A percentile compares a stretch with the other conserved stretches of the same genome.
These are phyloP conservation scores for Aspergillus bertholletiae DNA, from an alignment of 495 filamentous ascomycete genomes.

Conservation along the genomic window DNA sequence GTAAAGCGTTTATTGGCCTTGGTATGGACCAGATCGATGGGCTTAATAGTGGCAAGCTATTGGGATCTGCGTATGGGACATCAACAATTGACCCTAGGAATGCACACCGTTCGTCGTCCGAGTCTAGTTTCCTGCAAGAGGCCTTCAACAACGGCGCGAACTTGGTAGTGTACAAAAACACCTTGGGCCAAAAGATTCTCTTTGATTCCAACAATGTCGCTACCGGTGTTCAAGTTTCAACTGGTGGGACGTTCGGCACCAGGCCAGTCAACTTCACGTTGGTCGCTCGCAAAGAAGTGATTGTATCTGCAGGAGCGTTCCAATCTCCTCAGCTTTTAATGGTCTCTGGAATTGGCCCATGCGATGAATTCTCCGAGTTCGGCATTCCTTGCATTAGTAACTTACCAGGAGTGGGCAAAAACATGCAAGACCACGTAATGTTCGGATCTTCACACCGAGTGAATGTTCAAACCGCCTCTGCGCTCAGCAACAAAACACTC, in stretches of 20 bases:
- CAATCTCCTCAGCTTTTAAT: constrained; percentile 48
- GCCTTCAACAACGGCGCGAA: constrained; percentile 17
- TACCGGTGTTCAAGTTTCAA: constrained; percentile 41
- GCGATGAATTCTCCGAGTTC: constrained; percentile 26
- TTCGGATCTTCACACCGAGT: constrained; percentile 22
- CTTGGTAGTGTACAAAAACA: constrained; percentile 34
- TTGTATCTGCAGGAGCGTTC: constrained; percentile 51
- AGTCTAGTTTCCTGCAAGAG: constrained; percentile 36
- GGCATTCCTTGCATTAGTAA: constrained; percentile 40
- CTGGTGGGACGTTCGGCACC: constrained; percentile 23
- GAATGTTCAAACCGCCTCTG: constrained; percentile 20
- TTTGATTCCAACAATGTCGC: constrained; percentile 44
- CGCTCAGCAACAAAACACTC: constrained; percentile 9
- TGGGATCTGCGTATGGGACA: constrained; percentile 27
- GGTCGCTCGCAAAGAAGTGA: constrained; percentile 49
- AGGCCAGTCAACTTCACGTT: constrained; percentile 33
- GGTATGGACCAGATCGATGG: constrained; percentile 28
- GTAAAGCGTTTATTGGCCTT: constrained; percentile 21
- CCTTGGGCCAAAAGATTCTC: constrained; percentile 40
- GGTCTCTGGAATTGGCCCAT: constrained; percentile 47
- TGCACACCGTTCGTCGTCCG: constrained; percentile 31
- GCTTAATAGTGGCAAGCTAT: constrained; percentile 34
- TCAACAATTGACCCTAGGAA: constrained; percentile 34
- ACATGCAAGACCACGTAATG: constrained; percentile 40
- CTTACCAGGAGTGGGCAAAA: constrained; percentile 47